A percentile compares a stretch with the other conserved stretches of the same genome.
phyloP scores from a whole-genome alignment of 306 rosid species.

The Inga leiocalycina region DNA sequence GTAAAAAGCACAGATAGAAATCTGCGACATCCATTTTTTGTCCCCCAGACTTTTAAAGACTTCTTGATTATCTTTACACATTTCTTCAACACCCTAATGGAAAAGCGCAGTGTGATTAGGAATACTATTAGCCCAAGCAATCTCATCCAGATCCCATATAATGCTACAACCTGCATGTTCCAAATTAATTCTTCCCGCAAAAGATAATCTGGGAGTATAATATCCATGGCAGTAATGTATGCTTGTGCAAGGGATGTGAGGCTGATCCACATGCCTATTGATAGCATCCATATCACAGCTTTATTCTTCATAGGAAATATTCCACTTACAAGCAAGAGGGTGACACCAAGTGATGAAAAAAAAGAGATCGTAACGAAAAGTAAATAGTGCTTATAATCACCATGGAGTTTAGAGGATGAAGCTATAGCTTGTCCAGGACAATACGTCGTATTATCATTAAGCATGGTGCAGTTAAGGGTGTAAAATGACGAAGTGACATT shows the following conservation, averaged over 20 bases:
- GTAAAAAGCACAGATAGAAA: neutral
- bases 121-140: no score
- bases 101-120: neutral
- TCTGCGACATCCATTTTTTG: neutral
- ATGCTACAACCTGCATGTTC: accelerated
- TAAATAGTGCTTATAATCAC: neutral
- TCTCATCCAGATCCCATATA: no score
- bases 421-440: neutral
- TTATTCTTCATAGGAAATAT: slow-evolving; percentile 1
- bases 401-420: no score
- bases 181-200: neutral
- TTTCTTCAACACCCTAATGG: neutral
- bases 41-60: neutral
- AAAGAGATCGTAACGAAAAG: neutral
- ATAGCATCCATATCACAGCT: neutral
- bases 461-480: no score
- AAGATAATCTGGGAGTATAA: no score
- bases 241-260: neutral
- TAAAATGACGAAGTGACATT: no score
- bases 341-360: neutral
- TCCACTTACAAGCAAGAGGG: slow-evolving; percentile 1
- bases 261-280: neutral
- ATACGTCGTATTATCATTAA: neutral
- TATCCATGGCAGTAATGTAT: neutral
- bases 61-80: neutral